A percentile compares a stretch with the other conserved stretches of the same genome.
These are phyloP conservation scores for Rhypophila decipiens DNA, from an alignment of 495 filamentous ascomycete species.

Conservation along the genomic window DNA sequence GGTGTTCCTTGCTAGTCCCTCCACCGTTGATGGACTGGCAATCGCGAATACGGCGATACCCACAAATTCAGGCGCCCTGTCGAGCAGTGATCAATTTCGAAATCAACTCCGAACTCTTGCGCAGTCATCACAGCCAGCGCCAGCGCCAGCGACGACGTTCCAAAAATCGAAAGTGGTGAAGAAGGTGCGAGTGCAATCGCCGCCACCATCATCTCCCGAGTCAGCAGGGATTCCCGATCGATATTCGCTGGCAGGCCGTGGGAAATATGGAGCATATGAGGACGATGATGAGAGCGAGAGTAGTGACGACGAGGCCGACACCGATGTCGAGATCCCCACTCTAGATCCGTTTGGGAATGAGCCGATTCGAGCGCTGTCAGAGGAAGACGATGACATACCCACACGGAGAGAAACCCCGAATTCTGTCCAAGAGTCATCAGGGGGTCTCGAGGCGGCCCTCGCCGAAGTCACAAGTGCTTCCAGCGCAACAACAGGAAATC, in stretches of 20 bases:
- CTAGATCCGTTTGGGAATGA: conserved; percentile 20
- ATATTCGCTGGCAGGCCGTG: conserved; percentile 24
- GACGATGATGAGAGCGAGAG: conserved; percentile 17
- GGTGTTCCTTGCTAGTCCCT: too few relatives aligned
- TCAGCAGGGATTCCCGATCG: conserved; percentile 25
- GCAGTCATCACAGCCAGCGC: conserved; percentile 24
- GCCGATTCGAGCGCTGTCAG: not conserved
- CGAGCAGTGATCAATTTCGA: conserved; percentile 24
- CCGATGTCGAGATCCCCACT: conserved; percentile 12
- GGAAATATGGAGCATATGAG: conserved; percentile 19
- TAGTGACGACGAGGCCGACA: conserved; percentile 12
- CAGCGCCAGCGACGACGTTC: conserved; percentile 32
- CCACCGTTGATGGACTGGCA: too few relatives aligned
- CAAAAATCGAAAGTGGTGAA: conserved; percentile 45
- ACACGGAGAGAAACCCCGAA: conserved; percentile 33
- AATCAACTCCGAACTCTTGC: conserved; percentile 19
- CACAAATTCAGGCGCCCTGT: conserved; percentile 9
- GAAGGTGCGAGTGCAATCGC: conserved; percentile 51
- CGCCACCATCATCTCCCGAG: conserved; percentile 46
- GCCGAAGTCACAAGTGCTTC: conserved; percentile 12
- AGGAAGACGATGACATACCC: not conserved
- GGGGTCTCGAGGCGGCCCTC: conserved; percentile 34
- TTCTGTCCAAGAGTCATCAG: conserved; percentile 44
- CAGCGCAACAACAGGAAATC: conserved; percentile 10
- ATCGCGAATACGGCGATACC: too few relatives aligned